phyloP scores from a whole-genome alignment of 257 asterid genomes.

The Solanum medicagineum region DNA sequence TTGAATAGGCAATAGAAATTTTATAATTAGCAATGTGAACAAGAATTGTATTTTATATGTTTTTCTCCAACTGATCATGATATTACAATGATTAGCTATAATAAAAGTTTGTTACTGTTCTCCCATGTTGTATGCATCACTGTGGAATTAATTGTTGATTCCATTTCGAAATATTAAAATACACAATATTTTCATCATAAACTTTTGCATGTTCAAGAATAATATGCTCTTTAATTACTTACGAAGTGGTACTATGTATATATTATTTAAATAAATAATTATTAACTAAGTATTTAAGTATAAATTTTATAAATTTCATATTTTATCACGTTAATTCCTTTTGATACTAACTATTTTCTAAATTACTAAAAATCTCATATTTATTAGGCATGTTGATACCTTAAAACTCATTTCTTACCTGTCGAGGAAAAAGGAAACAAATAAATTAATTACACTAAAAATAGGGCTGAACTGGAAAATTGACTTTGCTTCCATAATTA shows the following conservation, averaged over 20 bases:
- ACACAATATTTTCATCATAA: not conserved
- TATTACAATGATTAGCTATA: not conserved
- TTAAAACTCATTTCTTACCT: no score
- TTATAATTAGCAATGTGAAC: not conserved
- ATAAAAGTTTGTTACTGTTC: not conserved
- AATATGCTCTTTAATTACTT: not conserved
- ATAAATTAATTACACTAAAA: no score
- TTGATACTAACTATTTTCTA: no score
- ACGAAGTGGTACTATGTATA: not conserved
- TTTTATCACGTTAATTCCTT: no score
- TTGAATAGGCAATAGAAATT: not conserved
- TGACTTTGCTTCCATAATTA: no score
- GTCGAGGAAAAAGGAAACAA: no score
- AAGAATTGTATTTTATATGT: not conserved
- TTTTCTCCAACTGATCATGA: not conserved
- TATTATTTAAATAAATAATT: not conserved
- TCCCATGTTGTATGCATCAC: not conserved
- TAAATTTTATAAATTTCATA: no score
- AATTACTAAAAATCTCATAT: no score
- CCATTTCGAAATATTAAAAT: not conserved
- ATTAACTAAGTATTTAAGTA: not conserved
- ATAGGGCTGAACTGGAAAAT: no score
- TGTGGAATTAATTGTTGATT: not conserved
- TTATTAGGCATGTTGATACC: no score
- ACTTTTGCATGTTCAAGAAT: not conserved